Evolutionary conservation across 176 grass and related monocot species (phyloP).

Genomic region (Otatea glauca): DNA sequence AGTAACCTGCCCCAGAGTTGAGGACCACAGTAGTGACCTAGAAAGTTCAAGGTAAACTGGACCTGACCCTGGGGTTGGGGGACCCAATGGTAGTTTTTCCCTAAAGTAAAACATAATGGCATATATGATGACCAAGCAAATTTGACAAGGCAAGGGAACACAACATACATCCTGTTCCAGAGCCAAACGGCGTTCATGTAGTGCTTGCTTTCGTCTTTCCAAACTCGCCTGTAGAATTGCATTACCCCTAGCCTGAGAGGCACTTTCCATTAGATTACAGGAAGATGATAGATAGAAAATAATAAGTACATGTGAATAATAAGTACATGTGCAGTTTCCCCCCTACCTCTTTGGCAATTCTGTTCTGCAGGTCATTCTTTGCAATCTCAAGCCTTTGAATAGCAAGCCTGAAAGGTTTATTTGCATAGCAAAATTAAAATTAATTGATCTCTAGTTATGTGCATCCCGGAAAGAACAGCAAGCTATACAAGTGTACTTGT

Average conservation of each 20-base stretch:
- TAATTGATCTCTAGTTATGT: constrained; percentile 8
- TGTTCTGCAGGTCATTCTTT: constrained; percentile 92
- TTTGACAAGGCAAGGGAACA: constrained; percentile 39
- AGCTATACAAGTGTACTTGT: constrained; percentile 13
- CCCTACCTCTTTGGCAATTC: constrained; percentile 96
- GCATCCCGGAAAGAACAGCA: constrained; percentile 5
- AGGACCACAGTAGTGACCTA: constrained; percentile 14
- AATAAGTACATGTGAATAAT: background rate
- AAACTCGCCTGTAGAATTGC: constrained; percentile 96
- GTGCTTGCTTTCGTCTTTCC: constrained; percentile 99
- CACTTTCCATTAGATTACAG: constrained; percentile 48
- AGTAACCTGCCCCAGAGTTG: background rate
- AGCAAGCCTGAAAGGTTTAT: constrained; percentile 76
- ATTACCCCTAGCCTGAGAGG: constrained; percentile 89
- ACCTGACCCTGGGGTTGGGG: background rate
- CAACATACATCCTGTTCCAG: constrained; percentile 99
- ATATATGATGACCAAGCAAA: constrained; percentile 26
- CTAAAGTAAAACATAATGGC: constrained; percentile 28
- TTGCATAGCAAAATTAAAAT: constrained; percentile 27
- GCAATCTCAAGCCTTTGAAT: constrained; percentile 97
- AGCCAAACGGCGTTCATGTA: constrained; percentile 93
- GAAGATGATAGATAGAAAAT: constrained; percentile 24
- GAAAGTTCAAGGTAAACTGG: constrained; percentile 30
- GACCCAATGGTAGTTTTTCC: background rate
- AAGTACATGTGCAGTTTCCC: constrained; percentile 14